phyloP scores from a whole-genome alignment of 192 early-diverging fungal genomes.

The Oehlia diaphana region DNA sequence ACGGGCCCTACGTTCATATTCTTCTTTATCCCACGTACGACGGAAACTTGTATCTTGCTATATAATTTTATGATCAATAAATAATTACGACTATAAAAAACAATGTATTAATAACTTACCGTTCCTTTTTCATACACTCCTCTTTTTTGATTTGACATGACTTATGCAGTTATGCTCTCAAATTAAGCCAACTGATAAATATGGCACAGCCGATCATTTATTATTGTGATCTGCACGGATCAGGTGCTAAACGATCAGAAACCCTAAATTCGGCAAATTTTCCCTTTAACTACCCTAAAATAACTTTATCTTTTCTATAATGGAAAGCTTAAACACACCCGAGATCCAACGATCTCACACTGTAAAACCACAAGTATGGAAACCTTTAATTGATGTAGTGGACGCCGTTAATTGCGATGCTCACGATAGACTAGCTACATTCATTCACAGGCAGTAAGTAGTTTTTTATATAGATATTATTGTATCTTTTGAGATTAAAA shows the following conservation, averaged over 20 bases:
- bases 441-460: slow-evolving; percentile 5
- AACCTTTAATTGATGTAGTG: not conserved
- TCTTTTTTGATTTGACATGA: not conserved
- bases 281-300: not conserved
- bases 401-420: slow-evolving; percentile 4
- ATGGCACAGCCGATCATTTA: no score
- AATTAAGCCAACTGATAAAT: not conserved
- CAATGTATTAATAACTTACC: not conserved
- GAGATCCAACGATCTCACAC: not conserved
- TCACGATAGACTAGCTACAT: not conserved
- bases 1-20: slow-evolving; percentile 41
- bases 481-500: no score
- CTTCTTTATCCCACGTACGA: slow-evolving; percentile 46
- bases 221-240: no score
- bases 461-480: not conserved
- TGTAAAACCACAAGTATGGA: not conserved
- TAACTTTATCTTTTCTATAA: not conserved
- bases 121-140: slow-evolving; percentile 2
- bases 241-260: no score
- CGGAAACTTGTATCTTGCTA: slow-evolving; percentile 35
- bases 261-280: not conserved
- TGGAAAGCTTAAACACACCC: not conserved
- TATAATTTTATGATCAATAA: not conserved
- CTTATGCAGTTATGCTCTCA: not conserved
- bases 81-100: not conserved